A percentile compares a stretch with the other conserved stretches of the same genome.
Conservation (phyloP, 192 early-diverging fungal genomes). For the Rhizophagus sp. region DNA sequence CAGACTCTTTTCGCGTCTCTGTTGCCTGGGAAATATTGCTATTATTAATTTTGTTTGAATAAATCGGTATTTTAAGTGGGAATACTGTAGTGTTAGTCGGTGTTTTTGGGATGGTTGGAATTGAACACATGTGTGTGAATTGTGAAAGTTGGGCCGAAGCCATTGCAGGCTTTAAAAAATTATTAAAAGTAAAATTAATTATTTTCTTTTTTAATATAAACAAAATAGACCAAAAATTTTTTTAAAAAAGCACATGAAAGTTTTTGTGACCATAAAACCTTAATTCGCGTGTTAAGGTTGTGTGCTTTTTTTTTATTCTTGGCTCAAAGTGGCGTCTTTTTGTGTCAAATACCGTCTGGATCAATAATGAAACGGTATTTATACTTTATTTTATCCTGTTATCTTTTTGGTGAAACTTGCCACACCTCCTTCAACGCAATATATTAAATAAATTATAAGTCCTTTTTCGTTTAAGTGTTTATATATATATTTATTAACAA, state of each 20-base stretch:
- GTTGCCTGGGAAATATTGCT: neutral
- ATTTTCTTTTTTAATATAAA: neutral
- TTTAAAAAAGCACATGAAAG: neutral
- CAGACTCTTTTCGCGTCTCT: constrained; percentile 3
- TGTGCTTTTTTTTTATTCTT: neutral
- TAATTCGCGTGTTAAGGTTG: neutral
- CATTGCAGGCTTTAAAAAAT: neutral
- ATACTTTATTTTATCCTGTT: neutral
- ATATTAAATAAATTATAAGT: neutral
- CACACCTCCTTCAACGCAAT: constrained; percentile 16
- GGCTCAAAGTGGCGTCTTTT: neutral
- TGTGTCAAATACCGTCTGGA: neutral
- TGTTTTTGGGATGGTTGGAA: neutral
- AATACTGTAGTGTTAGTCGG: neutral
- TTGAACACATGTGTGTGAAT: neutral
- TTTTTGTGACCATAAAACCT: neutral
- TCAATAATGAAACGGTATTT: neutral
- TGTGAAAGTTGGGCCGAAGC: constrained; percentile 9
- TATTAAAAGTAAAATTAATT: neutral
- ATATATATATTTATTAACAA: neutral
- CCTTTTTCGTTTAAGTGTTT: neutral
- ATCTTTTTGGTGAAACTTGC: neutral
- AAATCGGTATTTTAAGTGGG: neutral
- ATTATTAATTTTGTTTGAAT: neutral
- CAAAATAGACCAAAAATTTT: neutral